phyloP scores from a whole-genome alignment of 2,329 filamentous ascomycete species.

The Lecanicillium sp. region DNA sequence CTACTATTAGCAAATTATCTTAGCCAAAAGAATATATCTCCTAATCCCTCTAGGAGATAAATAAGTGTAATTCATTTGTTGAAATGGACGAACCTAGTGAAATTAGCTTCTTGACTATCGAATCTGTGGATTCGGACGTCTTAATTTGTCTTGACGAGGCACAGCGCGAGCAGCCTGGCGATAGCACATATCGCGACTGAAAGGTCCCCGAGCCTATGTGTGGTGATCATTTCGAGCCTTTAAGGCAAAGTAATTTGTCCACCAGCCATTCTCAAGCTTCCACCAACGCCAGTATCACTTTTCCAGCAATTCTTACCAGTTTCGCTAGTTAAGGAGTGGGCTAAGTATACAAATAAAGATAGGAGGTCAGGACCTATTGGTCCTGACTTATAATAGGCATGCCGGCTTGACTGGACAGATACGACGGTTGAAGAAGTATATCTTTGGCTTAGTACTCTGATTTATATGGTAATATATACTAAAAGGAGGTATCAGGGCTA shows the following conservation, averaged over 20 bases:
- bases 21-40: too few species aligned
- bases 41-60: too few species aligned
- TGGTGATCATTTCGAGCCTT: background rate
- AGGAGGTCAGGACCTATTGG: background rate
- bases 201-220: background rate
- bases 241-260: background rate
- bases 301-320: background rate
- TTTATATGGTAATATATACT: constrained; percentile 10
- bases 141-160: background rate
- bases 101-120: background rate
- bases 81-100: background rate
- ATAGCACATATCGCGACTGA: background rate
- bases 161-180: background rate
- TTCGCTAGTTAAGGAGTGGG: background rate
- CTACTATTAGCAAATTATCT: too few species aligned
- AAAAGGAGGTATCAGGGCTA: constrained; percentile 7
- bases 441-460: constrained; percentile 10
- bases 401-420: constrained; percentile 1
- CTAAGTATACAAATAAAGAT: background rate
- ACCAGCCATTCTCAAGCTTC: background rate
- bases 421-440: constrained; percentile 9
- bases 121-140: background rate
- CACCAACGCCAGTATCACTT: background rate
- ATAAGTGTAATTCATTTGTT: too few species aligned
- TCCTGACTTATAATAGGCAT: background rate